A percentile compares a stretch with the other conserved stretches of the same genome.
These are phyloP conservation scores for Gardenia jasminoides DNA, from an alignment of 257 asterid species.

Conservation along the genomic window DNA sequence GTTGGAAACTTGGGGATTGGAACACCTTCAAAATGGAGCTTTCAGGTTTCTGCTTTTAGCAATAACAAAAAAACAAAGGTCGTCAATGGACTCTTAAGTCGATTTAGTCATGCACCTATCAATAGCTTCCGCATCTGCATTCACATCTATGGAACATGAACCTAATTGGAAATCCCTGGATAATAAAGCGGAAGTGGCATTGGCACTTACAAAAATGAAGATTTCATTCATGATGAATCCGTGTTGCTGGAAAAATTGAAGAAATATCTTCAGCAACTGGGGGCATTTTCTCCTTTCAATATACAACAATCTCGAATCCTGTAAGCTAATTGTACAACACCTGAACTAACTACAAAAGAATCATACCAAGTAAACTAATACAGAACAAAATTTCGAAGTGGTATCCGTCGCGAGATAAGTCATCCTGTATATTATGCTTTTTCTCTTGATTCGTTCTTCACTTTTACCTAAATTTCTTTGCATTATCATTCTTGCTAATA, in stretches of 20 bases:
- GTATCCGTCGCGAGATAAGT: constrained; percentile 6
- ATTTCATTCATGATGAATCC: background rate
- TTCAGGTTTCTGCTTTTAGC: no score
- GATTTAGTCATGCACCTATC: background rate
- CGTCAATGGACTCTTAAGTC: no score
- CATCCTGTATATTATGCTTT: constrained; percentile 2
- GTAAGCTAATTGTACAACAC: constrained; percentile 4
- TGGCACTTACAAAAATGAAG: background rate
- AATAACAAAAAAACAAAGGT: no score
- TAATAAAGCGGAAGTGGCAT: background rate
- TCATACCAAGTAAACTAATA: background rate
- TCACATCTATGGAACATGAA: background rate
- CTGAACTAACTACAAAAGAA: constrained; percentile 15
- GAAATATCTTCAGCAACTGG: background rate
- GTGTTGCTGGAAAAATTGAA: background rate
- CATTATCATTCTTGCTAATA: background rate
- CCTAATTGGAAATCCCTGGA: background rate
- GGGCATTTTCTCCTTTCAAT: background rate
- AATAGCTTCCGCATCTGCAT: background rate
- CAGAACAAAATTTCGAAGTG: constrained; percentile 1
- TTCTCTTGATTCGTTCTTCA: background rate
- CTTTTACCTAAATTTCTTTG: constrained; percentile 5
- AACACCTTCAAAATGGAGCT: no score
- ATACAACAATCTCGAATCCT: background rate
- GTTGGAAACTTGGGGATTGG: no score